These are phyloP conservation scores for Colletotrichum limetticola DNA, from an alignment of 2,329 filamentous ascomycete genomes.

Conservation along the genomic window DNA sequence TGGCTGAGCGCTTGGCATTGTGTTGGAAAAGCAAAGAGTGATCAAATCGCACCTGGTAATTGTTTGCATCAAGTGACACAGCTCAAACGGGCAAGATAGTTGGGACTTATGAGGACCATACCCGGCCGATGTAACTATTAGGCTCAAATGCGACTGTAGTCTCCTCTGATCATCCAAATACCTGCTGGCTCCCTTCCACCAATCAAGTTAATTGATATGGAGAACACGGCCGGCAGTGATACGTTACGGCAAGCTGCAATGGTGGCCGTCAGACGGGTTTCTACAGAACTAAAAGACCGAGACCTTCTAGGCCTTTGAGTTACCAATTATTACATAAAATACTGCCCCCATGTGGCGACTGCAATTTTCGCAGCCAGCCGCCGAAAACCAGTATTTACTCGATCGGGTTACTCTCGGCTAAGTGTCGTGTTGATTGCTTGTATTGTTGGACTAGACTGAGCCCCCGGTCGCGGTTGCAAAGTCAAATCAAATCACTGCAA, in stretches of 20 bases:
- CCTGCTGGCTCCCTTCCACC: too few species aligned
- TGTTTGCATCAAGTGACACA: not conserved
- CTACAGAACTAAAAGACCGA: not conserved
- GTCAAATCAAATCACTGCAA: not conserved
- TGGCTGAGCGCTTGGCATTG: not conserved
- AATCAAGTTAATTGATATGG: too few species aligned
- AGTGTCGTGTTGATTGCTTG: not conserved
- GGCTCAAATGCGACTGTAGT: too few species aligned
- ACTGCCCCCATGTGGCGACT: not conserved
- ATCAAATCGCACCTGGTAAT: not conserved
- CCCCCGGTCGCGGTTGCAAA: not conserved
- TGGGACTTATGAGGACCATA: too few species aligned
- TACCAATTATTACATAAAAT: not conserved
- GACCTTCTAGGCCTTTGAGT: not conserved
- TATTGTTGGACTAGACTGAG: not conserved
- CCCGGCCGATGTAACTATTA: too few species aligned
- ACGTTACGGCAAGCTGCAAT: not conserved
- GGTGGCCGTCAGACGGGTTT: too few species aligned
- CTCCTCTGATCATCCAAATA: too few species aligned
- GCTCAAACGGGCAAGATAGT: not conserved
- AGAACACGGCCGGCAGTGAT: too few species aligned
- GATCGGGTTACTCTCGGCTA: not conserved
- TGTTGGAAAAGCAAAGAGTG: not conserved
- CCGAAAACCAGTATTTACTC: not conserved
- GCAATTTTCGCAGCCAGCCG: not conserved